Conservation (phyloP, 805 yeast genomes). For the Saccharomycopsis babjevae region DNA sequence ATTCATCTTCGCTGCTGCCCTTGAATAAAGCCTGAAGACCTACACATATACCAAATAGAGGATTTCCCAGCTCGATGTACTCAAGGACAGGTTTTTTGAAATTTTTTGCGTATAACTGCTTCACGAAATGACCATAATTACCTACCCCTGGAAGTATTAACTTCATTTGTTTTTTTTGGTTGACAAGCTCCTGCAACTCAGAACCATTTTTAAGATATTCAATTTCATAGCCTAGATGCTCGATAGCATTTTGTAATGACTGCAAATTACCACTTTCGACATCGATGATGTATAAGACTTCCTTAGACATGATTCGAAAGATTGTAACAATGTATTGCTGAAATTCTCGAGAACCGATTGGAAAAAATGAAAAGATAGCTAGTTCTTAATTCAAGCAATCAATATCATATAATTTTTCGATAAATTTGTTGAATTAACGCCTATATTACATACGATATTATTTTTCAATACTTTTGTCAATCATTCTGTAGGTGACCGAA, state of each 20-base stretch:
- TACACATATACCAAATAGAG: conserved; percentile 95
- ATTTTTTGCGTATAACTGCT: conserved; percentile 48
- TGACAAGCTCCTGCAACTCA: conserved; percentile 6
- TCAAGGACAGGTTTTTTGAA: conserved; percentile 55
- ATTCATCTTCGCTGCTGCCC: conserved; percentile 57
- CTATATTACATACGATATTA: not conserved
- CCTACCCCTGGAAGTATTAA: conserved; percentile 95
- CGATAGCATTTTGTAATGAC: conserved; percentile 80
- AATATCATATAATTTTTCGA: no score
- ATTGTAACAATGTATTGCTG: no score
- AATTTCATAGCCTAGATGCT: conserved; percentile 61
- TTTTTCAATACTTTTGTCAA: not conserved
- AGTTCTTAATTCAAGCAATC: not conserved
- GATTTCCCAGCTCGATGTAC: conserved; percentile 68
- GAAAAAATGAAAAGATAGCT: not conserved
- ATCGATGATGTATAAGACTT: conserved; percentile 47
- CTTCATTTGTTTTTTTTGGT: conserved; percentile 21
- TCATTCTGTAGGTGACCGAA: not conserved
- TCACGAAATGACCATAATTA: conserved; percentile 88
- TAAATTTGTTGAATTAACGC: no score
- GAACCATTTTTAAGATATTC: conserved; percentile 36
- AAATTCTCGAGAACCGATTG: not conserved
- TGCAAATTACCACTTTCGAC: conserved; percentile 91
- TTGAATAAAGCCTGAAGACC: conserved; percentile 82
- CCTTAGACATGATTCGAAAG: not conserved